Evolutionary conservation across 257 asterid genomes (phyloP), one percentile per base, ranked within the genome.

Genomic region (Linderniella brevidens): DNA sequence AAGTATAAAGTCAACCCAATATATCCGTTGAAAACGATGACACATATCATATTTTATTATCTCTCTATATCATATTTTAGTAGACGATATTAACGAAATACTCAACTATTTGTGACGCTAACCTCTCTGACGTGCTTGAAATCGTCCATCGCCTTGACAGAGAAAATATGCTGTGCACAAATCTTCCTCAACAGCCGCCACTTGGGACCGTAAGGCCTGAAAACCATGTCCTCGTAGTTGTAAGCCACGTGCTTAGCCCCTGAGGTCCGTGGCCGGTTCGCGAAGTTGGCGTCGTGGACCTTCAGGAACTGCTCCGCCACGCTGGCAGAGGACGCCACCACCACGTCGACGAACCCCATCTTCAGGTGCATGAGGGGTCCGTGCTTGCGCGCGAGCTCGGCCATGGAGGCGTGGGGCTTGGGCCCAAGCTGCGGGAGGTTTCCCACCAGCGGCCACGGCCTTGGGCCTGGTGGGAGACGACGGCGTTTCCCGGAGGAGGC

Each of bases 121-220:
- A 39, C 92, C 94, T 82, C 74, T 35, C 94, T 73, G 19, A 87
- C 77, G 35, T 57, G 75, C 13, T 73, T 77, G 64, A 74, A 84
- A 37, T 76, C 84, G 48, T 84, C 90, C 63, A 88, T 52, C 29
- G 98, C 95, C 72, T 76, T 78, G 17, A 70, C 55, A 11, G 95
- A 88, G 66, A 88, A 88, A 45, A 88, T 76, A 53, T 88, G 95
- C 12, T 78, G 68, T 2, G 86, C 62, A 32, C 78, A 70, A 42
- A 88, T 68, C 40, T 84, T 84, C 67, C 98, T 52, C 0, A 88
- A 66, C 70, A 84, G 19, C 9, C 98, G 66, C 98, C 98, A 88
- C 57, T 95, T 73, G 0, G 94, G 92, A 3, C 98, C 98, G 46
- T 88, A 88, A 0, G 95, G 95, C 1, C 94, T 92, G 48, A 88